Evolutionary conservation across 108 stramenopile genomes (phyloP), one percentile per base, ranked within the genome.

Genomic region (Hondaea fermentalgiana): DNA sequence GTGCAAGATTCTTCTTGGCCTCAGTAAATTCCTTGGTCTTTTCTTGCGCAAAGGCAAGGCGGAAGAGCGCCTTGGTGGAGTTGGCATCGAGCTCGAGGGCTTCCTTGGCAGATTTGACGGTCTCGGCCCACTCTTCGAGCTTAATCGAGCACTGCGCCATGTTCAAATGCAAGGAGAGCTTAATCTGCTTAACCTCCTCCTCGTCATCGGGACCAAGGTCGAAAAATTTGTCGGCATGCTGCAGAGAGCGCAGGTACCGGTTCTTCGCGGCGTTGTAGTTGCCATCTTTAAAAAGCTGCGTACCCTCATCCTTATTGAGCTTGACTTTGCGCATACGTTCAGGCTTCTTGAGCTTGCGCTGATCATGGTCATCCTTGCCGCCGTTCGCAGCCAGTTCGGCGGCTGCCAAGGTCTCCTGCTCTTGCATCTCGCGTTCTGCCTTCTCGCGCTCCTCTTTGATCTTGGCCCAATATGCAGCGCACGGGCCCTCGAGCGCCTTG

Each of bases 241-340:
- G 44, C 3, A 90, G 72, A 6, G 90, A 44, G 44, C 69, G 60
- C 47, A 87, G 21, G 28, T 88, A 90, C 16, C 90, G 88, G 16
- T 28, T 58, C 28, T 45, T 60, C 14, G 90, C 90, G 44, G 71
- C 87, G 4, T 29, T 4, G 25, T 57, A 57, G 72, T 88, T 88
- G 43, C 90, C 90, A 10, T 72, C 90, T 28, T 90, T 90, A 53
- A 90, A 90, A 8, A 90, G 60, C 57, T 90, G 87, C 55, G 60
- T 90, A 8, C 90, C 90, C 47, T 90, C 90, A 25, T 72, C 88
- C 59, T 90, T 90, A 44, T 90, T 90, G 14, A 71, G 87, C 43
- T 55, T 47, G 21, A 90, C 88, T 5, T 88, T 44, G 43, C 90
- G 69, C 44, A 90, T 49, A 35, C 88, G 90, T 23, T 90, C 90